Conservation (phyloP, 805 yeast species). For the Sugiyamaella valdiviana region DNA sequence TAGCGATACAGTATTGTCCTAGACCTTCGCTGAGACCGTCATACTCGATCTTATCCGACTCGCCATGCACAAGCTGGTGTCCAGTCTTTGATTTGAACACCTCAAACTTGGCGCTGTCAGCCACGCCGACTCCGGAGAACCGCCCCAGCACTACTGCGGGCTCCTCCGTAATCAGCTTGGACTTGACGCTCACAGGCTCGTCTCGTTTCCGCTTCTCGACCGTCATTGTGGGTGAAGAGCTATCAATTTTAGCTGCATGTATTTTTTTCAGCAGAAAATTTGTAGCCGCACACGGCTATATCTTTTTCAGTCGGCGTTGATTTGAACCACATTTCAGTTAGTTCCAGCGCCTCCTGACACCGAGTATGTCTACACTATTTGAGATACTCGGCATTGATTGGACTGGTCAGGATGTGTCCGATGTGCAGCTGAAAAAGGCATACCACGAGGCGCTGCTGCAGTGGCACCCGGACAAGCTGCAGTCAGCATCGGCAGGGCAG, state of each 20-base stretch:
- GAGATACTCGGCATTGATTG: slow-evolving; percentile 49
- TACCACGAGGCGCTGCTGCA: slow-evolving; percentile 54
- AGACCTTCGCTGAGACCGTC: slow-evolving; percentile 45
- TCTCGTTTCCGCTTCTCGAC: slow-evolving; percentile 4
- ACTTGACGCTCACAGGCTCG: slow-evolving; percentile 1
- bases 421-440: slow-evolving; percentile 48
- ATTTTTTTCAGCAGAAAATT: slow-evolving; percentile 1
- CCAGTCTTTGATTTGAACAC: slow-evolving; percentile 45
- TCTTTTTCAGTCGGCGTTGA: slow-evolving; percentile 2
- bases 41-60: slow-evolving; percentile 64
- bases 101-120: slow-evolving; percentile 54
- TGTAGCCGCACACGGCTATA: slow-evolving; percentile 7
- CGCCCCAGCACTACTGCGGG: slow-evolving; percentile 52
- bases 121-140: slow-evolving; percentile 68
- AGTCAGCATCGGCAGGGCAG: not conserved
- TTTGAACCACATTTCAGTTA: slow-evolving; percentile 10
- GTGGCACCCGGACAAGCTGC: slow-evolving; percentile 76
- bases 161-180: not conserved
- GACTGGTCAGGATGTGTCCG: slow-evolving; percentile 25
- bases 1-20: slow-evolving; percentile 62
- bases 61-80: slow-evolving; percentile 65
- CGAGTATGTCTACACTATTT: slow-evolving; percentile 39
- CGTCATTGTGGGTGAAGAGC: slow-evolving; percentile 1
- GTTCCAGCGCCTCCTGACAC: no score
- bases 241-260: not conserved